phyloP scores from a whole-genome alignment of 2,329 filamentous ascomycete species.

The Diaporthe destruens region DNA sequence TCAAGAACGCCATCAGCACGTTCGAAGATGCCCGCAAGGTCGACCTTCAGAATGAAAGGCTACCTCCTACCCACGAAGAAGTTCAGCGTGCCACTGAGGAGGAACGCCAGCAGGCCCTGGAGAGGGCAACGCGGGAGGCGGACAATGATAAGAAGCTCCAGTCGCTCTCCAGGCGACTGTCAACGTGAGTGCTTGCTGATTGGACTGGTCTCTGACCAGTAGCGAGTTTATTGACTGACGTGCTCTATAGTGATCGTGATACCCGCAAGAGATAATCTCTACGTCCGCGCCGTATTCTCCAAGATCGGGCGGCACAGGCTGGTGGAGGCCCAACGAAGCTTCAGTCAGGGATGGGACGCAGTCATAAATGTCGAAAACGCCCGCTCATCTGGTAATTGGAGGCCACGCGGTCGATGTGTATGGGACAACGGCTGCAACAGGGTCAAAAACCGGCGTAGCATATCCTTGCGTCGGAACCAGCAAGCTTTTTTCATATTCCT shows the following conservation, averaged over 20 bases:
- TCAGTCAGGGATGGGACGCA: constrained; percentile 25
- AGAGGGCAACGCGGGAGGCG: constrained; percentile 87
- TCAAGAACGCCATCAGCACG: constrained; percentile 94
- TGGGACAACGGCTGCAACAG: constrained; percentile 30
- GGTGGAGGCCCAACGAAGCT: background rate
- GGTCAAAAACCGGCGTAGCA: constrained; percentile 24
- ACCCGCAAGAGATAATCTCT: constrained; percentile 37
- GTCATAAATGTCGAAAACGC: constrained; percentile 5
- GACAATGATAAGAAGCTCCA: constrained; percentile 92
- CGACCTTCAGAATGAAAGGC: constrained; percentile 93
- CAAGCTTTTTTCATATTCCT: constrained; percentile 25
- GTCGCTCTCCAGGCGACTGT: constrained; percentile 88
- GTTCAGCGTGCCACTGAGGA: constrained; percentile 86
- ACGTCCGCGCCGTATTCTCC: background rate
- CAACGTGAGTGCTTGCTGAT: constrained; percentile 81
- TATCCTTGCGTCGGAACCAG: constrained; percentile 31
- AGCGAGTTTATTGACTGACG: background rate
- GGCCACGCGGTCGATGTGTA: constrained; percentile 25
- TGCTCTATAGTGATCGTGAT: constrained; percentile 36
- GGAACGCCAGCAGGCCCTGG: constrained; percentile 83
- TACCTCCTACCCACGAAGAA: constrained; percentile 94
- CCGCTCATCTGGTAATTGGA: background rate
- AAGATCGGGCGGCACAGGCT: constrained; percentile 9
- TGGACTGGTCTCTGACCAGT: background rate
- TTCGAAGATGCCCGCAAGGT: constrained; percentile 98